Evolutionary conservation across 352 stramenopile species (phyloP), one percentile per base, ranked within the genome.

Genomic region (Globisporangium cylindrosporum): DNA sequence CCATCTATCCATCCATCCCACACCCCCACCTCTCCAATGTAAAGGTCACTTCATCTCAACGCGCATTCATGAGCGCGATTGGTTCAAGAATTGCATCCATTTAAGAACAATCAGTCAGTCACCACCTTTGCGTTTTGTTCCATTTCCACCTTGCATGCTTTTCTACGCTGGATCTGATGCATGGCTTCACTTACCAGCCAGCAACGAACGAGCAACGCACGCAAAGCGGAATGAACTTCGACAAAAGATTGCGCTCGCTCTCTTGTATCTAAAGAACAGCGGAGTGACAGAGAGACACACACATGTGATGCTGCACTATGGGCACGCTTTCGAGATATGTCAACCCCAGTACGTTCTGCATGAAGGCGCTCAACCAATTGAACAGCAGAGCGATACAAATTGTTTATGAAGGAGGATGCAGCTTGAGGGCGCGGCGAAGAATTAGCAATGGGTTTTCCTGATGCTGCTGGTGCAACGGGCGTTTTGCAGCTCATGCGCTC

Each of bases 91-190:
- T 25, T 24, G 27, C 18, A 14, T 12, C 1, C 5, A 41, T 9
- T 15, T 18, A 6, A 14, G 54, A 27, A 59, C 54, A 22, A 25
- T 36, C 4, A 4, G 54, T 24, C 54, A 22, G 53, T 14, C 14
- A 4, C 4, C 14, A 14, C 24, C 29, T 36, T 12, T 36, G 53
- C 25, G 53, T 38, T 24, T 41, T 59, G 27, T 59, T 59, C 54
- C 54, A 59, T 41, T 25, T 41, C 27, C 15, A 24, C 25, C 8
- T 15, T 20, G n/a, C 27, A 32, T 32, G 3, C n/a, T 55, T 8
- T 55, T 59, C 20, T 46, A 29, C 54, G 15, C 55, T 61, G 55
- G 55, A 61, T 61, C 55, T 61, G 55, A 3, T 4, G 6, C 43
- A 48, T 61, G 55, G 55, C 29, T 61, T 48, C 20, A 29, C 9